phyloP scores from a whole-genome alignment of 441 rosid species.

The Omphalea diandra region DNA sequence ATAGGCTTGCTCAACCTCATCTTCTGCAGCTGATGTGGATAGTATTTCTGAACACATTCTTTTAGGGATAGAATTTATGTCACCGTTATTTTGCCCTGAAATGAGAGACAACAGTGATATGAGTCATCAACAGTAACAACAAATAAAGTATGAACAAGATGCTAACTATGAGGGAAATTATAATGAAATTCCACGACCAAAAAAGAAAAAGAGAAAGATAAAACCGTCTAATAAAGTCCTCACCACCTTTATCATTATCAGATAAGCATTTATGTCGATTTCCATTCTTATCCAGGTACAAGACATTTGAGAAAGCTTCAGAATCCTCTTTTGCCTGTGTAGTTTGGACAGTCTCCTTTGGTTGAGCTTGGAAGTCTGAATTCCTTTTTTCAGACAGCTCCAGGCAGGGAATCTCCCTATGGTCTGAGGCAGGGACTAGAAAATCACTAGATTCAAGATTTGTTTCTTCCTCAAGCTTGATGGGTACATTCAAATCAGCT shows the following conservation, averaged over 20 bases:
- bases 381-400: slow-evolving; percentile 25
- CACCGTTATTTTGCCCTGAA: slow-evolving; percentile 39
- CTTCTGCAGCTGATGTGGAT: slow-evolving; percentile 16
- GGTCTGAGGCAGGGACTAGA: slow-evolving; percentile 24
- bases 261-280: slow-evolving; percentile 13
- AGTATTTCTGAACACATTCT: slow-evolving; percentile 24
- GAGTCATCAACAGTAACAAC: slow-evolving; percentile 14
- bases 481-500: slow-evolving; percentile 56
- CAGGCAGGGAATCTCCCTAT: slow-evolving; percentile 18
- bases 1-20: slow-evolving; percentile 30
- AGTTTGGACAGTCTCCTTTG: slow-evolving; percentile 3
- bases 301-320: slow-evolving; percentile 26
- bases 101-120: neutral
- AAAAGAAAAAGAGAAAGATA: neutral
- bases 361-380: slow-evolving; percentile 18
- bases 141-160: neutral
- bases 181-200: neutral
- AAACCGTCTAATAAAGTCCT: slow-evolving; percentile 12
- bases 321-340: slow-evolving; percentile 16
- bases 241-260: slow-evolving; percentile 38
- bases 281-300: slow-evolving; percentile 23
- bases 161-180: neutral
- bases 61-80: slow-evolving; percentile 29
- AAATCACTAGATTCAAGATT: slow-evolving; percentile 26
- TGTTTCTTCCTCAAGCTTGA: slow-evolving; percentile 35